Percentiles rank a stretch among this genome's conserved stretches.
phyloP scores from a whole-genome alignment of 495 filamentous ascomycete genomes.

The Lepraria neglecta region DNA sequence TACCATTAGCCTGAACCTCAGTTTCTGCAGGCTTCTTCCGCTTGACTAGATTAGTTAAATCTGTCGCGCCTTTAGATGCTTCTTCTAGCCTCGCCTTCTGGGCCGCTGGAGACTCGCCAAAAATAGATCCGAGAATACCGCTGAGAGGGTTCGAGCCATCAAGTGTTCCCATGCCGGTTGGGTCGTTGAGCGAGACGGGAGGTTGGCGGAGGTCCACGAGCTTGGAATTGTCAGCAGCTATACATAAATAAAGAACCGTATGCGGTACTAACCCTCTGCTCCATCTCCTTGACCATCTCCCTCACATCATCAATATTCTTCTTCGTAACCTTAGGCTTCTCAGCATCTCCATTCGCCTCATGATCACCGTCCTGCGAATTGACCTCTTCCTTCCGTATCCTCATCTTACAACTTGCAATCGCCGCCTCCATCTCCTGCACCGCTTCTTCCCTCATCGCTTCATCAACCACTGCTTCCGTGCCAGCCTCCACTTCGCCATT shows the following conservation, averaged over 20 bases:
- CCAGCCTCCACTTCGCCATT: constrained; percentile 32
- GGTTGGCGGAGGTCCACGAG: constrained; percentile 70
- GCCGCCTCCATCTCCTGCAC: constrained; percentile 72
- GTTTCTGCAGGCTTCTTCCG: constrained; percentile 60
- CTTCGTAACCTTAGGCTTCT: constrained; percentile 48
- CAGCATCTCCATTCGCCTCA: constrained; percentile 45
- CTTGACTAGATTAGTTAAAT: constrained; percentile 76
- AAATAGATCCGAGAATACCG: constrained; percentile 66
- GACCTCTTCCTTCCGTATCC: constrained; percentile 67
- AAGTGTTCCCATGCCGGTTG: constrained; percentile 39
- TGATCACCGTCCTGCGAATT: constrained; percentile 50
- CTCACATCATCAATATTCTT: constrained; percentile 72
- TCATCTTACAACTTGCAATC: constrained; percentile 68
- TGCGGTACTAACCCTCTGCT: constrained; percentile 57
- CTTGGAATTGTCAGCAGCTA: constrained; percentile 33
- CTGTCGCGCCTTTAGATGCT: constrained; percentile 72
- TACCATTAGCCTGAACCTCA: constrained; percentile 28
- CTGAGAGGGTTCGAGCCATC: constrained; percentile 47
- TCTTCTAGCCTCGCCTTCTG: constrained; percentile 65
- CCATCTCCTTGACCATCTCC: constrained; percentile 82
- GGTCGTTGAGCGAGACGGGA: constrained; percentile 55
- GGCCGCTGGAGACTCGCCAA: constrained; percentile 58
- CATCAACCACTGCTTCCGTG: constrained; percentile 48
- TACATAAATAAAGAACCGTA: background rate
- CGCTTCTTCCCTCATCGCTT: constrained; percentile 67